Evolutionary conservation across 2,329 filamentous ascomycete species (phyloP).

Genomic region (Pseudopyrenochaeta lycopersici): DNA sequence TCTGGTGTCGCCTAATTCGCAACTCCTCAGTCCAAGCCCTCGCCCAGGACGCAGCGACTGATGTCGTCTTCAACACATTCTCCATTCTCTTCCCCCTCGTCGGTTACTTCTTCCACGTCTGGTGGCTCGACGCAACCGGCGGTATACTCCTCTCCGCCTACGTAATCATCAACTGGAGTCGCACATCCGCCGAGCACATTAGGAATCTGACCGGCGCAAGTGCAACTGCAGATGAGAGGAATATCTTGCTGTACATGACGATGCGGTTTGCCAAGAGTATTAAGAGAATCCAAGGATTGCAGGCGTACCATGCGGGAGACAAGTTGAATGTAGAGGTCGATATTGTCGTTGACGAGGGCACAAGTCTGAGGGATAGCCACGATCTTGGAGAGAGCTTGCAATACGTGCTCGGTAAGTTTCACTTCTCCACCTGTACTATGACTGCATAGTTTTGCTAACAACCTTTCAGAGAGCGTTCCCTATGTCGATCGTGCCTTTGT

Average conservation of each 20-base stretch:
- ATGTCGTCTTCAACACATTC: conserved; percentile 90
- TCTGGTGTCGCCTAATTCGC: conserved; percentile 86
- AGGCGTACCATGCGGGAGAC: conserved; percentile 86
- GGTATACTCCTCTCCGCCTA: conserved; percentile 80
- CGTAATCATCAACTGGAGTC: conserved; percentile 82
- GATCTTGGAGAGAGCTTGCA: conserved; percentile 81
- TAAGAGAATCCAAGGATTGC: conserved; percentile 82
- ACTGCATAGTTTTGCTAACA: conserved; percentile 14
- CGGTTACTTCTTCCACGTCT: conserved; percentile 77
- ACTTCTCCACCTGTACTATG: background rate
- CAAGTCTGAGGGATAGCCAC: conserved; percentile 79
- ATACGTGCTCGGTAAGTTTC: conserved; percentile 71
- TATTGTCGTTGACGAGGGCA: conserved; percentile 80
- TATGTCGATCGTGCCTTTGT: conserved; percentile 70
- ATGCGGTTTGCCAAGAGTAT: conserved; percentile 94
- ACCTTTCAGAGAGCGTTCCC: conserved; percentile 70
- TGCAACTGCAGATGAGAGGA: conserved; percentile 81
- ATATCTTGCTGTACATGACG: conserved; percentile 86
- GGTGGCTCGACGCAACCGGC: conserved; percentile 85
- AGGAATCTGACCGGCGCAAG: conserved; percentile 82
- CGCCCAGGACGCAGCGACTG: conserved; percentile 72
- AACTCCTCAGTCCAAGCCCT: conserved; percentile 88
- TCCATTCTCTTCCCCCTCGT: conserved; percentile 87
- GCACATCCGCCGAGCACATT: conserved; percentile 78
- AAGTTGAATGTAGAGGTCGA: conserved; percentile 86